Conservation (phyloP, 179 eudicot species). For the Heliamphora pulchella region DNA sequence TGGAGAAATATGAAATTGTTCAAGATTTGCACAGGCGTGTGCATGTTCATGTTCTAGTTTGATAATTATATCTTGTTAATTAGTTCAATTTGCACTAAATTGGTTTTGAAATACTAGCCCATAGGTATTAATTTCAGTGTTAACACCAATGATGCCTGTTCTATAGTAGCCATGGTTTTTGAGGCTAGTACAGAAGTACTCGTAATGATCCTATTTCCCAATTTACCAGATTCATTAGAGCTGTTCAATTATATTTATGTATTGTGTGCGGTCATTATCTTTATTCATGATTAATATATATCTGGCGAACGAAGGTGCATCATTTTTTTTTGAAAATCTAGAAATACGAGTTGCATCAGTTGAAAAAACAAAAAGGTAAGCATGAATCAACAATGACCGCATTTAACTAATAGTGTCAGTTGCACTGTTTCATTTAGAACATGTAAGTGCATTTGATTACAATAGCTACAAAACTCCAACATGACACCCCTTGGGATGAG, state of each 20-base stretch:
- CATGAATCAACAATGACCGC: neutral
- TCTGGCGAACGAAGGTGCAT: neutral
- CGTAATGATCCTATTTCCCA: neutral
- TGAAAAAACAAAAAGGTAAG: neutral
- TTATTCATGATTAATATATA: neutral
- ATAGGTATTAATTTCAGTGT: neutral
- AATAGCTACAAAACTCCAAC: too few relatives aligned
- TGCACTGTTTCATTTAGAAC: neutral
- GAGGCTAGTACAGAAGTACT: neutral
- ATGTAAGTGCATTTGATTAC: too few relatives aligned
- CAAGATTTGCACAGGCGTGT: neutral
- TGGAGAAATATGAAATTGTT: neutral
- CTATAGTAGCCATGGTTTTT: neutral
- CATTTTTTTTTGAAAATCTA: neutral
- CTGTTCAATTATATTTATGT: neutral
- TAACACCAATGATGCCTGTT: neutral
- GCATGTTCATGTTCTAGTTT: neutral
- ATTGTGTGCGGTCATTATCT: neutral
- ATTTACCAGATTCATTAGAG: neutral
- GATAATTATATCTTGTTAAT: neutral
- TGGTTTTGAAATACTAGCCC: neutral
- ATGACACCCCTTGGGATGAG: too few relatives aligned
- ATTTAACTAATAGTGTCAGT: too few relatives aligned
- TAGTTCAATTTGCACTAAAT: constrained; percentile 7
- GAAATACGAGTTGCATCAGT: neutral